Percentiles rank a stretch among this genome's conserved stretches.
These are phyloP conservation scores for Penicillium parvum DNA, from an alignment of 495 filamentous ascomycete species.

Conservation along the genomic window DNA sequence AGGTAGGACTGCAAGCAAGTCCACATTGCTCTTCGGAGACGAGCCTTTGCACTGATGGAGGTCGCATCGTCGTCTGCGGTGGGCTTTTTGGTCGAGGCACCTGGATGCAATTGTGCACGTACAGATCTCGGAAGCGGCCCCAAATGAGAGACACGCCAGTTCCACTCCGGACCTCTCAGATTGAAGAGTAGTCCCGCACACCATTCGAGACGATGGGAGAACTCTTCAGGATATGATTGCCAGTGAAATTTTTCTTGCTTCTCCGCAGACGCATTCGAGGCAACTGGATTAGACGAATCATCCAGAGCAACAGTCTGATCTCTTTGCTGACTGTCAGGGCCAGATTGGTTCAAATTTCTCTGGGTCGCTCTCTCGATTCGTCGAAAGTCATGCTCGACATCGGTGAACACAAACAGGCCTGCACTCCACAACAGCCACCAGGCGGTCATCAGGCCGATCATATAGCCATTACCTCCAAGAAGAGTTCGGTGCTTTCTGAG, in stretches of 20 bases:
- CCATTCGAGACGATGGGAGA: conserved; percentile 68
- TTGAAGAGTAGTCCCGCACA: conserved; percentile 61
- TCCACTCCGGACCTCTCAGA: conserved; percentile 76
- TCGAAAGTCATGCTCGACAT: conserved; percentile 61
- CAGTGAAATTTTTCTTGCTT: conserved; percentile 41
- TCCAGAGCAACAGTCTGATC: no score
- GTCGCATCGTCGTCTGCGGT: conserved; percentile 5
- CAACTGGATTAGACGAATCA: neutral
- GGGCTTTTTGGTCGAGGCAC: conserved; percentile 6
- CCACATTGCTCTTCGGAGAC: conserved; percentile 45
- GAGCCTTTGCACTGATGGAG: conserved; percentile 28
- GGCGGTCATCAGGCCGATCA: conserved; percentile 57
- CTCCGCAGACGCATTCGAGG: neutral
- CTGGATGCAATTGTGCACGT: conserved; percentile 32
- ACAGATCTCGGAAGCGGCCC: conserved; percentile 54
- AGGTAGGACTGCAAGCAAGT: conserved; percentile 54
- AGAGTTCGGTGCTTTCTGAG: conserved; percentile 45
- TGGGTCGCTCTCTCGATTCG: conserved; percentile 50
- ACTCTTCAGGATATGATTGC: conserved; percentile 64
- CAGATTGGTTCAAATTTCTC: neutral
- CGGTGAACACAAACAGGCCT: conserved; percentile 58
- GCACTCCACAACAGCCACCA: conserved; percentile 66
- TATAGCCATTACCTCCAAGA: conserved; percentile 59
- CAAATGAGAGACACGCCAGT: conserved; percentile 58
- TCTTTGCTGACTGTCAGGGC: neutral